These are phyloP conservation scores for Puya raimondii DNA, from an alignment of 176 grass and related monocot genomes.

Conservation along the genomic window DNA sequence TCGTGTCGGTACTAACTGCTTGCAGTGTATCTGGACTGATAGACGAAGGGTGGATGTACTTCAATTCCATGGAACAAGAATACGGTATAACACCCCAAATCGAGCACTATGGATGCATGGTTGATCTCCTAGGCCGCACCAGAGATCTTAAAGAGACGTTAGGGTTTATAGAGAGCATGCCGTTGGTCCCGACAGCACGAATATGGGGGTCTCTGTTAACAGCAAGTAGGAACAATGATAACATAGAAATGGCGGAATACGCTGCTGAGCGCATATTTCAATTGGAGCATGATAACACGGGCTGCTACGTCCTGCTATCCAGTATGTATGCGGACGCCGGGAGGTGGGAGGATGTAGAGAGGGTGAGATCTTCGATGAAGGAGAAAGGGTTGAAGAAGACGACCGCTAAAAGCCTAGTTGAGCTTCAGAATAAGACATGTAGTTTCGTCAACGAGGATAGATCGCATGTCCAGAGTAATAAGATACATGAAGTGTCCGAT, in stretches of 20 bases:
- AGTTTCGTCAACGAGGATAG: conserved; percentile 64
- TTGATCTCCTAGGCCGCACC: conserved; percentile 61
- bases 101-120: conserved; percentile 88
- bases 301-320: conserved; percentile 64
- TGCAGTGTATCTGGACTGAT: conserved; percentile 64
- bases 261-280: conserved; percentile 65
- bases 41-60: conserved; percentile 62
- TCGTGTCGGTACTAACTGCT: conserved; percentile 77
- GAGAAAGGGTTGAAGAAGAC: conserved; percentile 56
- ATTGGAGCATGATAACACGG: conserved; percentile 73
- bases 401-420: conserved; percentile 43
- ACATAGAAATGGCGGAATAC: conserved; percentile 67
- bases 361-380: conserved; percentile 52
- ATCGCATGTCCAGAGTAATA: conserved; percentile 32
- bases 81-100: conserved; percentile 57
- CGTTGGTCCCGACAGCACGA: conserved; percentile 47
- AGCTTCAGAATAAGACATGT: conserved; percentile 33
- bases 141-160: conserved; percentile 46
- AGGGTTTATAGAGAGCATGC: conserved; percentile 73
- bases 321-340: conserved; percentile 69
- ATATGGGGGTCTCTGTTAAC: conserved; percentile 84
- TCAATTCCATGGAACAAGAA: conserved; percentile 65
- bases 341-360: conserved; percentile 55
- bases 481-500: conserved; percentile 51
- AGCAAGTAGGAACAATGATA: conserved; percentile 72